These are phyloP conservation scores for Carex myosuroides DNA, from an alignment of 176 grass and related monocot genomes.

Conservation along the genomic window DNA sequence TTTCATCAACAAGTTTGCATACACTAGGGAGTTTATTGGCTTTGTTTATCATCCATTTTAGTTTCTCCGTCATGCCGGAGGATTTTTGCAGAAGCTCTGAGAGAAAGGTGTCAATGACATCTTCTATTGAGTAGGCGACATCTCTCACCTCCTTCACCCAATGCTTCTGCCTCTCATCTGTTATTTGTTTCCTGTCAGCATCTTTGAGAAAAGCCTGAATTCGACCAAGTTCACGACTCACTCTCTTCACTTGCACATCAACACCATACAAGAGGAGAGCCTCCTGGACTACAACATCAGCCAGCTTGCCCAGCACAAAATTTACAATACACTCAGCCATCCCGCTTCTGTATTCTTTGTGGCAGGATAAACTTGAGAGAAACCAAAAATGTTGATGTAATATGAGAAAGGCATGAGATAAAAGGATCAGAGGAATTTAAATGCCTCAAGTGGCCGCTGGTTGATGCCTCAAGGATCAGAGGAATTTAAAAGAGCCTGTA, in stretches of 20 bases:
- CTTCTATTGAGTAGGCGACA: background rate
- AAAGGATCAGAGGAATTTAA: no score
- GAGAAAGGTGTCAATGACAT: constrained; percentile 5
- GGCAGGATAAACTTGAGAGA: background rate
- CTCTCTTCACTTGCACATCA: background rate
- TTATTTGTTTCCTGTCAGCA: background rate
- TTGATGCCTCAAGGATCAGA: no score
- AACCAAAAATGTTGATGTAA: background rate
- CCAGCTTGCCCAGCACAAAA: background rate
- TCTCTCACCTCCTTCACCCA: background rate
- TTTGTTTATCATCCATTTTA: background rate
- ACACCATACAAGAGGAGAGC: background rate
- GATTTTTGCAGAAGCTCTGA: background rate
- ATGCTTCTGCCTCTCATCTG: background rate
- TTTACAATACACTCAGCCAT: no score
- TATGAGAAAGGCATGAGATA: background rate
- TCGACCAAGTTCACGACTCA: background rate
- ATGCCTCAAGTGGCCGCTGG: no score
- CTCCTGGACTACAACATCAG: no score
- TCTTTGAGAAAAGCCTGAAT: background rate
- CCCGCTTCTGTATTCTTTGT: no score
- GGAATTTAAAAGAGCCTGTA: background rate
- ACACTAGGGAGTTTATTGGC: background rate
- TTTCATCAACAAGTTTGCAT: background rate
- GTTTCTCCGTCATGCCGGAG: background rate